Evolutionary conservation across 495 filamentous ascomycete genomes (phyloP), one percentile per base, ranked within the genome.

Genomic region (Letharia lupina): DNA sequence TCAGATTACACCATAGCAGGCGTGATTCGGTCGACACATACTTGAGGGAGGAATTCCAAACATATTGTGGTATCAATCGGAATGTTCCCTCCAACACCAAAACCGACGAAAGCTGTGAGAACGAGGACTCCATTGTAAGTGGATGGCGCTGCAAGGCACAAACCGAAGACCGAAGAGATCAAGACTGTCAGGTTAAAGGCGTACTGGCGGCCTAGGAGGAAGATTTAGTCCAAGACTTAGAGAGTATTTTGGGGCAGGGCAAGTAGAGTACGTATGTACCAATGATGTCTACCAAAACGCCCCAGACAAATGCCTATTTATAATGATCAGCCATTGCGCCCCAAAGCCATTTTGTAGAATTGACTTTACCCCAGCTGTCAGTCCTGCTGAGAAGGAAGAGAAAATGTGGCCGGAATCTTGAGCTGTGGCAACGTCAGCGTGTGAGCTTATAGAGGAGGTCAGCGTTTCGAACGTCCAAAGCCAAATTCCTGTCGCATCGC

Each of bases 31-130:
- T 11, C 39, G 10, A 20, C 62, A 35, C 61, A 56, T 67, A 73
- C 71, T 65, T 77, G 73, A 16, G 80, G 80, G 9, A 81, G 73
- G 66, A 81, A 82, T 59, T 82, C 80, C 12, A 81, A 70, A 45
- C 72, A 76, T 45, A 82, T 81, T 7, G 79, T 80, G 1, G 79
- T 80, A 65, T 82, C 80, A 67, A 82, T 81, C 5, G 80, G 80
- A 11, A 81, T 79, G 65, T 82, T 82, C 7, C 80, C 80, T 64
- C 80, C 79, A 31, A 81, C 73, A 23, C 78, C 80, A 67, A 82
- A 80, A 13, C 79, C 78, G 47, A 74, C 70, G 60, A 82, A 79
- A 0, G 80, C 80, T 20, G 78, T 78, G 1, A 81, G 71, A 28
- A 80, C 74, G 15, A 80, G 73, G 45, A 80, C 76, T 28, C 73